phyloP scores from a whole-genome alignment of 139 green algal species.

The Chlamydomonas schloesseri region DNA sequence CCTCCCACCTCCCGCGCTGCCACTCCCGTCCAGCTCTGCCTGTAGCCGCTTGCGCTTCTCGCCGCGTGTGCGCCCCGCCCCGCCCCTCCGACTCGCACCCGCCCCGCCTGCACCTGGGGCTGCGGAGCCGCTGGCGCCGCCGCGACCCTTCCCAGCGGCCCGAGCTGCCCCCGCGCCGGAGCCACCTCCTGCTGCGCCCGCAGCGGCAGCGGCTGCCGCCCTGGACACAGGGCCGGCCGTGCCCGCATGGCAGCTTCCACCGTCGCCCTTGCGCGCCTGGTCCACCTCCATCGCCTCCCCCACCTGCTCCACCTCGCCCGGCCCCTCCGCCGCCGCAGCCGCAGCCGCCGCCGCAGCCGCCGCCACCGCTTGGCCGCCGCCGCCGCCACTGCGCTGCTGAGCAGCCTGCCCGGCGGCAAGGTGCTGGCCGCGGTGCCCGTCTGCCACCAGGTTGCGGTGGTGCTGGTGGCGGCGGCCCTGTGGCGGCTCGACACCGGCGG shows the following conservation, averaged over 20 bases:
- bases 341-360: too few species aligned
- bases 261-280: background rate
- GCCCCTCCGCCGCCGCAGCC: too few species aligned
- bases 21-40: background rate
- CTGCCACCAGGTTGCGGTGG: too few species aligned
- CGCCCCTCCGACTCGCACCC: background rate
- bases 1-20: too few species aligned
- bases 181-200: background rate
- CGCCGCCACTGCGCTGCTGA: background rate
- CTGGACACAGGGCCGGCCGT: too few species aligned
- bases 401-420: background rate
- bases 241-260: too few species aligned
- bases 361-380: background rate
- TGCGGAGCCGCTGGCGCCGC: background rate
- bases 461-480: background rate
- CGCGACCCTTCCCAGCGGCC: too few species aligned
- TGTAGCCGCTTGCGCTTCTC: constrained; percentile 30
- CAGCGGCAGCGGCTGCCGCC: background rate
- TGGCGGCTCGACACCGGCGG: background rate
- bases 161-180: too few species aligned
- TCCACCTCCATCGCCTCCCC: constrained; percentile 1
- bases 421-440: too few species aligned
- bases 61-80: background rate
- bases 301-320: too few species aligned
- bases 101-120: too few species aligned